Conservation (phyloP, 1,284 basidiomycete genomes). For the Austroboletus niveus region DNA sequence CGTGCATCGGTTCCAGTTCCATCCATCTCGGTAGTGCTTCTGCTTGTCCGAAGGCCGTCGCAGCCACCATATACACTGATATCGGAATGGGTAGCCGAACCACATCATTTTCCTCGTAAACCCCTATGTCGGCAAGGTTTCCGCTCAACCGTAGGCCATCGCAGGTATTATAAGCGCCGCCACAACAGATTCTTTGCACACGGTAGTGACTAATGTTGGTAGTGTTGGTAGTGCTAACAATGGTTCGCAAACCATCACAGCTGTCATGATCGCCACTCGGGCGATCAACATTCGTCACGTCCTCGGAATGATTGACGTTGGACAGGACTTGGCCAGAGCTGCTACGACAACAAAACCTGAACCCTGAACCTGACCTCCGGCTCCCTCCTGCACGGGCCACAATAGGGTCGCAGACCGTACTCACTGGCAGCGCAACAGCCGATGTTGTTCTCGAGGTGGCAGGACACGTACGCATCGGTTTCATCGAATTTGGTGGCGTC, state of each 20-base stretch:
- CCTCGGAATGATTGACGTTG: background rate
- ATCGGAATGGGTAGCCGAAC: background rate
- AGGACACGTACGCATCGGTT: background rate
- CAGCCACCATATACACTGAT: background rate
- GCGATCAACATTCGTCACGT: background rate
- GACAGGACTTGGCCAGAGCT: background rate
- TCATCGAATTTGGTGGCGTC: constrained; percentile 1
- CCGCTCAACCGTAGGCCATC: too few relatives aligned
- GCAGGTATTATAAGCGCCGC: too few relatives aligned
- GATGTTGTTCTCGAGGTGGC: background rate
- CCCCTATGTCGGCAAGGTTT: too few relatives aligned
- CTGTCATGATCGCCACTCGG: too few relatives aligned
- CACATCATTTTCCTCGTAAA: too few relatives aligned
- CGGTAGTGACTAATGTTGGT: too few relatives aligned
- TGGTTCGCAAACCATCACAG: too few relatives aligned
- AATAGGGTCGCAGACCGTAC: background rate
- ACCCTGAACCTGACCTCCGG: too few relatives aligned
- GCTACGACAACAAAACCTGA: too few relatives aligned
- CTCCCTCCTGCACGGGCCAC: background rate
- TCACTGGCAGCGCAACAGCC: background rate
- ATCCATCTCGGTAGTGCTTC: background rate
- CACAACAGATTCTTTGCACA: too few relatives aligned
- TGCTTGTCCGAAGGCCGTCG: background rate
- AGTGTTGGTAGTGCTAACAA: too few relatives aligned
- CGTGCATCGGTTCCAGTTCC: too few relatives aligned